Evolutionary conservation across 2,329 filamentous ascomycete genomes (phyloP), one percentile per base, ranked within the genome.

Genomic region (Clarireedia hainanense): DNA sequence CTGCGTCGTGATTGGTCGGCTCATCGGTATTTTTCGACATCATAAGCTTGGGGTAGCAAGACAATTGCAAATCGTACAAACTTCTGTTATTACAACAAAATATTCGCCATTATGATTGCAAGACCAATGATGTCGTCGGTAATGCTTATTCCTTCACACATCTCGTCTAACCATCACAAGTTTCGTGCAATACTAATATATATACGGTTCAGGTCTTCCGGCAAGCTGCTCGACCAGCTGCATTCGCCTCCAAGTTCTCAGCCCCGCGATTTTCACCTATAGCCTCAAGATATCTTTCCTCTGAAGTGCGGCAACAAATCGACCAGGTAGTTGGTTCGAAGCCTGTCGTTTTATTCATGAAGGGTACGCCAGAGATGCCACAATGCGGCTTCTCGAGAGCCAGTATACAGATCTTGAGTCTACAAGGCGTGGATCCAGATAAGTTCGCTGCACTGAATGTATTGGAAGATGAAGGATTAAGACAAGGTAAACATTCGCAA

Each of bases 361-460:
- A 99, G 78, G 94, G 94, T 58, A 97, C 94, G 1, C 94, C 94
- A 57, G 91, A 96, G 75, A 89, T 84, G 59, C 94, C 94, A 20
- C 91, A 96, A 73, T 99, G 94, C 74, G 94, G 94, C 47, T 99
- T 96, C 79, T 97, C 92, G 57, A 84, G 91, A 66, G 92, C 92
- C 54, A 90, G 83, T 70, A 95, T 99, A 70, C 91, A 97, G 78
- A 91, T 99, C 67, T 79, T 99, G 61, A 90, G 92, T 57, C 74
- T 96, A 67, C 92, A 99, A 75, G 94, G 94, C 61, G 91, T 99
- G 60, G 89, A 97, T 74, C 94, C 94, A 15, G 80, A 81, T 62
- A 97, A 97, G 76, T 99, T 99, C 70, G 89, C 91, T n/a, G 92
- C 94, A 6, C 96, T 96, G 74, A 97, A 99, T 74, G 94, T 99